phyloP scores from a whole-genome alignment of 306 rosid genomes.

The Coriaria nepalensis region DNA sequence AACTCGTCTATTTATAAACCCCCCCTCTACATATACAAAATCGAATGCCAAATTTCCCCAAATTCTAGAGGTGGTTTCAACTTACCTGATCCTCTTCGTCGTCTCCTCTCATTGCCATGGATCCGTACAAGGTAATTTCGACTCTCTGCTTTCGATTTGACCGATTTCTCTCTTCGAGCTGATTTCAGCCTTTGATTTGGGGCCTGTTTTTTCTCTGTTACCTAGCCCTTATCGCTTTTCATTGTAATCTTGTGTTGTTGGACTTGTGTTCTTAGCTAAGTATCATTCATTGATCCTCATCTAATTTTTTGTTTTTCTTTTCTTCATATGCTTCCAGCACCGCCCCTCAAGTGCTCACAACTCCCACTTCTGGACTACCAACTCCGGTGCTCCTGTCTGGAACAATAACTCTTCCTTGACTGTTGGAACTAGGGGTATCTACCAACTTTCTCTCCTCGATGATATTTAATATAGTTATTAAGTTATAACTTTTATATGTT shows the following conservation, averaged over 20 bases:
- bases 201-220: too few species aligned
- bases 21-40: too few species aligned
- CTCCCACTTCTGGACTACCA: conserved; percentile 64
- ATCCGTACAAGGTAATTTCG: conserved; percentile 58
- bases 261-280: neutral
- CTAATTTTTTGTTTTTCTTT: too few species aligned
- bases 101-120: conserved; percentile 24
- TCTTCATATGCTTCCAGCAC: conserved; percentile 21
- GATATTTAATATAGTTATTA: too few species aligned
- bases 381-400: conserved; percentile 70
- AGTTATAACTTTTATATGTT: too few species aligned
- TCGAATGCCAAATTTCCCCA: too few species aligned
- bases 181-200: neutral
- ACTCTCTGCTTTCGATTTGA: too few species aligned
- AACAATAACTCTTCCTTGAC: conserved; percentile 57
- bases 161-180: neutral
- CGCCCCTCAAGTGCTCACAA: conserved; percentile 67
- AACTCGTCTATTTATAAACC: too few species aligned
- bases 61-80: too few species aligned
- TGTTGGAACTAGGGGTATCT: conserved; percentile 53
- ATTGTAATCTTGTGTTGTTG: neutral
- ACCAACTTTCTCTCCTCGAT: too few species aligned
- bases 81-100: neutral
- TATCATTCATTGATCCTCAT: too few species aligned
- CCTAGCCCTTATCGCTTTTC: too few species aligned